Percentiles rank a stretch among this genome's conserved stretches.
phyloP scores from a whole-genome alignment of 2,329 filamentous ascomycete species.

The Exophiala mesophila region DNA sequence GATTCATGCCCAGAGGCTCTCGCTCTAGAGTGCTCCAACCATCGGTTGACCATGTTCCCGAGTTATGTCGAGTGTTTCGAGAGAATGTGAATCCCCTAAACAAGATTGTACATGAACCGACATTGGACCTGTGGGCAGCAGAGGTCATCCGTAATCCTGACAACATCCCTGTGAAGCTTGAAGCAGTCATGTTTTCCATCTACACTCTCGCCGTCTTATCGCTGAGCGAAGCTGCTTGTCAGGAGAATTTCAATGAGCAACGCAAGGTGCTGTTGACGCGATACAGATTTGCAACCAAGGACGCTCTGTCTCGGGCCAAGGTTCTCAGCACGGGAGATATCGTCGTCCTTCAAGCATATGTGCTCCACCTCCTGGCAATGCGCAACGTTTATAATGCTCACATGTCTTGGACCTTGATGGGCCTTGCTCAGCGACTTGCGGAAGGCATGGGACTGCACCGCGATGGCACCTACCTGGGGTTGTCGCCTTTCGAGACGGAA shows the following conservation, averaged over 20 bases:
- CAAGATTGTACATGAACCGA: constrained; percentile 27
- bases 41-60: constrained; percentile 20
- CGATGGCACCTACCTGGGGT: constrained; percentile 41
- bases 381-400: constrained; percentile 37
- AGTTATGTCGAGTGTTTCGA: constrained; percentile 27
- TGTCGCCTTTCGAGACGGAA: constrained; percentile 47
- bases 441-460: constrained; percentile 33
- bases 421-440: constrained; percentile 38
- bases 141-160: constrained; percentile 24
- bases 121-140: constrained; percentile 26
- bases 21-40: constrained; percentile 15
- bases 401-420: constrained; percentile 41
- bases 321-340: constrained; percentile 40
- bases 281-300: constrained; percentile 20
- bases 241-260: constrained; percentile 21
- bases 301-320: constrained; percentile 20
- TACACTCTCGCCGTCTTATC: constrained; percentile 31
- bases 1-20: constrained; percentile 7
- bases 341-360: constrained; percentile 54
- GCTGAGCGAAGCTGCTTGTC: constrained; percentile 28
- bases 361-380: constrained; percentile 54
- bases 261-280: constrained; percentile 24
- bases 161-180: constrained; percentile 19
- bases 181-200: constrained; percentile 33
- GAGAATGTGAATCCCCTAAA: constrained; percentile 28